Evolutionary conservation across 148 eudicot species (phyloP).

Genomic region (Arbutus unedo): DNA sequence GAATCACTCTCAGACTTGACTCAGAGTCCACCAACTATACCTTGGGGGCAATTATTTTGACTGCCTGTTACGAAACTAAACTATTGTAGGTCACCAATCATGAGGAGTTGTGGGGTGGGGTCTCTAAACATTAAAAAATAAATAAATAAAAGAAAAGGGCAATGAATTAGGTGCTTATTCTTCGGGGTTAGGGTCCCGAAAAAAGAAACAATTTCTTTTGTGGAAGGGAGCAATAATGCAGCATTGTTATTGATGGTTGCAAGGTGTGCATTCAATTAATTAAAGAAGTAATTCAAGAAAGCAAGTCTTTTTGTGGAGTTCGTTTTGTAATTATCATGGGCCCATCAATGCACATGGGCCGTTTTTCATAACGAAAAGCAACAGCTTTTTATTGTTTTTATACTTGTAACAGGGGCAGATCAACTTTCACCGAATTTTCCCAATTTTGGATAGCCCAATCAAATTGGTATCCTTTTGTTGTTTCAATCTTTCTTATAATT

Average conservation of each 20-base stretch:
- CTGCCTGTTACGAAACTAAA: neutral
- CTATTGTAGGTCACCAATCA: neutral
- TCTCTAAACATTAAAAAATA: neutral
- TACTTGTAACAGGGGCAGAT: constrained; percentile 21
- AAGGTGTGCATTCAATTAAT: constrained; percentile 39
- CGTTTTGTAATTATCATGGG: constrained; percentile 37
- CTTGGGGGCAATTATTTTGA: neutral
- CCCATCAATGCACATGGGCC: constrained; percentile 55
- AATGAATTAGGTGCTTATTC: constrained; percentile 9
- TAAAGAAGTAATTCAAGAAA: constrained; percentile 24
- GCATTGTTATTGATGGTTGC: constrained; percentile 38
- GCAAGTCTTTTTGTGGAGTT: constrained; percentile 44
- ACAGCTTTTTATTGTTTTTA: constrained; percentile 11
- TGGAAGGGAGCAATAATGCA: constrained; percentile 37
- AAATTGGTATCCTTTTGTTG: neutral
- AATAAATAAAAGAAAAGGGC: neutral
- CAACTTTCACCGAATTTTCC: constrained; percentile 27
- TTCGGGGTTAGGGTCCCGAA: constrained; percentile 19
- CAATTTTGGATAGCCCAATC: constrained; percentile 18
- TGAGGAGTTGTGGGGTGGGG: neutral
- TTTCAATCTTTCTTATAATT: too few relatives aligned
- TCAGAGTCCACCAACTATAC: neutral
- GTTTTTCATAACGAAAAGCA: constrained; percentile 36
- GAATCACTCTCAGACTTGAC: neutral
- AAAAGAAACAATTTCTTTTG: constrained; percentile 17